phyloP scores from a whole-genome alignment of 1,284 basidiomycete species.

The Boletus calvinii region DNA sequence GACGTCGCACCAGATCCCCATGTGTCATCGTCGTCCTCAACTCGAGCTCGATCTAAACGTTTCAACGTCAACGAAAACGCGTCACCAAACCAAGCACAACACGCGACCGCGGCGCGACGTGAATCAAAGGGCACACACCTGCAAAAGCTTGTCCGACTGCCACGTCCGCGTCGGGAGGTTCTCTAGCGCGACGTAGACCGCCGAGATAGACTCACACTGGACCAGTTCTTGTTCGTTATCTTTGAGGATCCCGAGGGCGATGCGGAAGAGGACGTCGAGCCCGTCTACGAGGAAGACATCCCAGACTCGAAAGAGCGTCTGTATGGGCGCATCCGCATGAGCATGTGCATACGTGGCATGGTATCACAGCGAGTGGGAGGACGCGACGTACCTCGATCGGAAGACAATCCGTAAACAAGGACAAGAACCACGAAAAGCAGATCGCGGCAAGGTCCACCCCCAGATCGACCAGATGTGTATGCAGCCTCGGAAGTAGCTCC shows the following conservation, averaged over 20 bases:
- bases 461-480: conserved; percentile 73
- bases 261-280: conserved; percentile 86
- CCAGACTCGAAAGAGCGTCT: conserved; percentile 91
- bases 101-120: background rate
- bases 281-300: conserved; percentile 97
- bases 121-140: conserved; percentile 44
- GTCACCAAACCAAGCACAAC: background rate
- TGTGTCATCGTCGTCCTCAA: conserved; percentile 66
- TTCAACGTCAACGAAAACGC: background rate
- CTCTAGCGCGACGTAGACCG: conserved; percentile 84
- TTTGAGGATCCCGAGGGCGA: conserved; percentile 85
- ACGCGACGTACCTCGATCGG: conserved; percentile 76
- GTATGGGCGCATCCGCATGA: background rate
- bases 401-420: conserved; percentile 93
- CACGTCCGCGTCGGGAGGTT: conserved; percentile 89
- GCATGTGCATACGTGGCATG: background rate
- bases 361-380: no score
- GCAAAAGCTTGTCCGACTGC: conserved; percentile 86
- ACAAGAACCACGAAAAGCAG: conserved; percentile 98
- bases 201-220: conserved; percentile 77
- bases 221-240: conserved; percentile 83
- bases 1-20: conserved; percentile 65
- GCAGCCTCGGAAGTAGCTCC: conserved; percentile 74
- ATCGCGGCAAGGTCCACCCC: conserved; percentile 92
- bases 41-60: conserved; percentile 60